A percentile compares a stretch with the other conserved stretches of the same genome.
Evolutionary conservation across 2,329 filamentous ascomycete species (phyloP).

Genomic region (Calonectria crousiana): DNA sequence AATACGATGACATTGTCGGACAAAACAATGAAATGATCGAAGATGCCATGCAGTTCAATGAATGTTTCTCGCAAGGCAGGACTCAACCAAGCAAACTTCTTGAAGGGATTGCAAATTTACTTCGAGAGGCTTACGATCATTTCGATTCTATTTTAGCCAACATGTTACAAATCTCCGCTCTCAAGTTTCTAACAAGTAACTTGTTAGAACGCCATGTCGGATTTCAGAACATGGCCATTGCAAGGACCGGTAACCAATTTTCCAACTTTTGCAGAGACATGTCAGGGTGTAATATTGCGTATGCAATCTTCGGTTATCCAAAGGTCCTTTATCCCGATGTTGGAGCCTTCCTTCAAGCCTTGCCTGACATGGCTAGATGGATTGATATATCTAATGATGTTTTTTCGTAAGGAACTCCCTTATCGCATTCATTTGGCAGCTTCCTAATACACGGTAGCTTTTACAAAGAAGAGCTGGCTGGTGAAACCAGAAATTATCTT

Average conservation of each 20-base stretch:
- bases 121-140: slow-evolving; percentile 12
- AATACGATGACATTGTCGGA: slow-evolving; percentile 21
- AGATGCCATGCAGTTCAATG: slow-evolving; percentile 13
- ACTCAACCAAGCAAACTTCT: slow-evolving; percentile 11
- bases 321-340: slow-evolving; percentile 14
- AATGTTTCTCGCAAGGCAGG: slow-evolving; percentile 7
- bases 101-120: background rate
- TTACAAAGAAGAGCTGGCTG: slow-evolving; percentile 16
- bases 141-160: slow-evolving; percentile 15
- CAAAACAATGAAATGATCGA: slow-evolving; percentile 16
- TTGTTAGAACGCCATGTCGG: slow-evolving; percentile 7
- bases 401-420: background rate
- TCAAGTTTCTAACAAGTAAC: slow-evolving; percentile 20
- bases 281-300: slow-evolving; percentile 7
- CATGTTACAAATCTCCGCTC: slow-evolving; percentile 12
- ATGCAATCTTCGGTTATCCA: slow-evolving; percentile 16
- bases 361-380: background rate
- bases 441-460: background rate
- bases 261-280: slow-evolving; percentile 15
- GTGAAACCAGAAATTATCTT: slow-evolving; percentile 15
- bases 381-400: slow-evolving; percentile 1
- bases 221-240: slow-evolving; percentile 9
- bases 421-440: no score
- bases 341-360: slow-evolving; percentile 6
- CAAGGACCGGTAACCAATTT: background rate